A percentile compares a stretch with the other conserved stretches of the same genome.
Evolutionary conservation across 1,139 yeast genomes (phyloP).

Genomic region (Pichia sp.): DNA sequence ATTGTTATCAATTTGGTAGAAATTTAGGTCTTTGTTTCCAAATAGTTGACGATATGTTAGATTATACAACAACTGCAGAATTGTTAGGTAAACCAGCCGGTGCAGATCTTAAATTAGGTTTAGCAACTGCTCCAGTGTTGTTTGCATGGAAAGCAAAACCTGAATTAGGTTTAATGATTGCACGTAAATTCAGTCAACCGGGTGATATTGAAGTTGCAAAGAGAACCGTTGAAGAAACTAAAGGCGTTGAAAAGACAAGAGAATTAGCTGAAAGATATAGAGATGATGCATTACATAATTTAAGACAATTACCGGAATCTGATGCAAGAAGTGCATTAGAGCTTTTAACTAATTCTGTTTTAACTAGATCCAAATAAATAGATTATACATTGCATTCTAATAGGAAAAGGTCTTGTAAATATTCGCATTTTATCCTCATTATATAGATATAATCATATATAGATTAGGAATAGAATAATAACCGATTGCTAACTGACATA

Average conservation of each 20-base stretch:
- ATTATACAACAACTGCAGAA: constrained; percentile 77
- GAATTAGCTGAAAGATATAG: constrained; percentile 75
- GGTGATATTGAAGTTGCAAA: constrained; percentile 85
- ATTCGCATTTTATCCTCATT: not conserved
- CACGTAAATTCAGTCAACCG: constrained; percentile 68
- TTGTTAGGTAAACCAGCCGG: constrained; percentile 92
- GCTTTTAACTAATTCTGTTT: constrained; percentile 72
- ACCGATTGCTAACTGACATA: not conserved
- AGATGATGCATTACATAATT: constrained; percentile 62
- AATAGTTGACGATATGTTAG: constrained; percentile 92
- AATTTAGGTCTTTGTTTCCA: constrained; percentile 94
- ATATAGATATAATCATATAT: not conserved
- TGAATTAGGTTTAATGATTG: constrained; percentile 73
- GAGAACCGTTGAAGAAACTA: constrained; percentile 58
- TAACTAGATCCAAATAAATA: constrained; percentile 47
- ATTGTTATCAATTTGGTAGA: constrained; percentile 86
- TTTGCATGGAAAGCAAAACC: constrained; percentile 92
- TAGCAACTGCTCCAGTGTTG: constrained; percentile 94
- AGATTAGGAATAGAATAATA: not conserved
- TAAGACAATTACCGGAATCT: constrained; percentile 73
- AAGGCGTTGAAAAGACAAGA: constrained; percentile 74
- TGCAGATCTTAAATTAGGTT: constrained; percentile 87
- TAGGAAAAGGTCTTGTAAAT: not conserved
- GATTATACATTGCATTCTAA: not conserved
- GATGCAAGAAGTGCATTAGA: constrained; percentile 87